Percentiles rank a stretch among this genome's conserved stretches.
These are phyloP conservation scores for Aureobasidium subglaciale DNA, from an alignment of 2,329 filamentous ascomycete genomes.

Conservation along the genomic window DNA sequence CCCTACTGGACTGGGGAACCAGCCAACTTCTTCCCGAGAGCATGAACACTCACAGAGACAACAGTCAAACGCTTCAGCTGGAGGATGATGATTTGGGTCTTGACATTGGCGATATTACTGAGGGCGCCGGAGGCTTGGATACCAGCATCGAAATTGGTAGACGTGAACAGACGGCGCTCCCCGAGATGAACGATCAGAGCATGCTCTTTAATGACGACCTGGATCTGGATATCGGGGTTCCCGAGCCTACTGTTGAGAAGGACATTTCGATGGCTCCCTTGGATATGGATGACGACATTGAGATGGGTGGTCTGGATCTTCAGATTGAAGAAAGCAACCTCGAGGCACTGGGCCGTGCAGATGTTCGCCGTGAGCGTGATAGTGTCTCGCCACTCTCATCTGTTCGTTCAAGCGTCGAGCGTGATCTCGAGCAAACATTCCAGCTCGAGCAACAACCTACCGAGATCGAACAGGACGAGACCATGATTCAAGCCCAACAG, in stretches of 20 bases:
- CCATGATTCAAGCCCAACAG: constrained; percentile 56
- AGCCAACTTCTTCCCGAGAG: constrained; percentile 75
- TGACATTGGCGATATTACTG: constrained; percentile 49
- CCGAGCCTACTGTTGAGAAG: constrained; percentile 25
- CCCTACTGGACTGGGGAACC: constrained; percentile 49
- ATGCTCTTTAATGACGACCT: constrained; percentile 53
- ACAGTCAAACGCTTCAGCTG: constrained; percentile 37
- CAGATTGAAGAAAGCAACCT: constrained; percentile 35
- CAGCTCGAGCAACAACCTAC: constrained; percentile 29
- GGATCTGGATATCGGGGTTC: constrained; percentile 40
- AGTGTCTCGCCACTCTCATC: constrained; percentile 50
- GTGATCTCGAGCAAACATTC: constrained; percentile 59
- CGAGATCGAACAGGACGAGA: constrained; percentile 42
- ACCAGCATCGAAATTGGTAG: constrained; percentile 79
- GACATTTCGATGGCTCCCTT: constrained; percentile 16
- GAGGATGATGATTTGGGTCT: constrained; percentile 54
- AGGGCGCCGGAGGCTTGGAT: constrained; percentile 30
- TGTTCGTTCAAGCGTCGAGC: constrained; percentile 43
- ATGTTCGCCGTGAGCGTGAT: constrained; percentile 34
- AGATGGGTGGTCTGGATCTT: constrained; percentile 36
- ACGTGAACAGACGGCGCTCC: constrained; percentile 59
- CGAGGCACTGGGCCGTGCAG: constrained; percentile 35
- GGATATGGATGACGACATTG: constrained; percentile 31
- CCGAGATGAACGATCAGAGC: constrained; percentile 49
- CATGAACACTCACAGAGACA: constrained; percentile 43